A percentile compares a stretch with the other conserved stretches of the same genome.
Evolutionary conservation across 257 asterid species (phyloP).

Genomic region (Capsicum pubescens): DNA sequence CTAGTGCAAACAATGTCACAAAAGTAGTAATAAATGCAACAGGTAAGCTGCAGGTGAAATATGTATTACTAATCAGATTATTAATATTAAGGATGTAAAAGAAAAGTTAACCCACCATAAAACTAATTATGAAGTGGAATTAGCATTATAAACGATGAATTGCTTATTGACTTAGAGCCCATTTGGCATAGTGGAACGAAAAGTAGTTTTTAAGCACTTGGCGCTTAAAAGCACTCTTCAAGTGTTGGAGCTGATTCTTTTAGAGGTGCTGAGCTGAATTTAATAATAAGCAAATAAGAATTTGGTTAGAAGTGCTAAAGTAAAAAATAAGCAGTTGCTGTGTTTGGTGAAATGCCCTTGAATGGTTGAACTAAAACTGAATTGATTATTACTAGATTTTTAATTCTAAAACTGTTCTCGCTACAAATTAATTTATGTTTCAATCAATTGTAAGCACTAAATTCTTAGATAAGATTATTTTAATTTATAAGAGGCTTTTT

Average conservation of each 20-base stretch:
- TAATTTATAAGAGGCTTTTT: background rate
- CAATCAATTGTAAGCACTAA: background rate
- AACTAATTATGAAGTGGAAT: background rate
- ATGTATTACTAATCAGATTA: constrained; percentile 17
- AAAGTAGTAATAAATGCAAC: constrained; percentile 98
- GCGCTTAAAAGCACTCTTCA: background rate
- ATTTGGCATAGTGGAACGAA: background rate
- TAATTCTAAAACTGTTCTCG: background rate
- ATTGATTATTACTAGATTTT: background rate
- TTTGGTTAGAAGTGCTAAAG: background rate
- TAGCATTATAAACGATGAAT: background rate
- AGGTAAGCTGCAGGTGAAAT: constrained; percentile 72
- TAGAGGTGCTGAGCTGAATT: background rate
- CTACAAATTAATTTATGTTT: constrained; percentile 3
- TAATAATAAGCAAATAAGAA: background rate
- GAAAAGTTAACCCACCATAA: background rate
- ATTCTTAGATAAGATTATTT: background rate
- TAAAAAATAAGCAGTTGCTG: background rate
- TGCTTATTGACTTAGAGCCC: background rate
- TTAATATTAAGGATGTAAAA: constrained; percentile 4
- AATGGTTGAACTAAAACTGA: background rate
- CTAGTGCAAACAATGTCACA: constrained; percentile 91
- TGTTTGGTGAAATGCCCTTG: background rate
- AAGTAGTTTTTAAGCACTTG: background rate
- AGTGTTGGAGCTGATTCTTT: background rate